Evolutionary conservation across 2,329 filamentous ascomycete species (phyloP), one percentile per base, ranked within the genome.

Genomic region (Neodidymelliopsis sp.): DNA sequence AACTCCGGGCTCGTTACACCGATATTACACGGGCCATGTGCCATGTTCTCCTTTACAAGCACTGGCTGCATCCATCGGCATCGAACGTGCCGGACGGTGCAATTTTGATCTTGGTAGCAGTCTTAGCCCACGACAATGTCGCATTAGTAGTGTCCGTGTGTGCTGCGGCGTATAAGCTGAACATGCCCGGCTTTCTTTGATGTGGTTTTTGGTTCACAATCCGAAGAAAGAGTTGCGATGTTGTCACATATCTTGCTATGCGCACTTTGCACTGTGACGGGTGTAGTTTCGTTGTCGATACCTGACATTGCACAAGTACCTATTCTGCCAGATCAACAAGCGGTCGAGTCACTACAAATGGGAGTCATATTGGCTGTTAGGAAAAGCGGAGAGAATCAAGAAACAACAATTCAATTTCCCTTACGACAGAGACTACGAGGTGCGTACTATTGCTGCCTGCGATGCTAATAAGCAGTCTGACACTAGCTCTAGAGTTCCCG

Each of bases 321-420:
- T 13, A 20, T 49, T n/a, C n/a, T 31, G 8, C 7, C 7, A 2
- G 3, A 18, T 13, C 19, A 31, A 27, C 27, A 37, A 16, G 24
- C 37, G 11, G 33, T 31, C 38, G 30, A 42, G 30, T 15, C 31
- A 11, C 10, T 16, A 10, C 35, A 28, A 11, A n/a, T 27, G 28
- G 27, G 27, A 4, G 38, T 42, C 9, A 16, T 49, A 22, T 16
- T 43, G 11, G 46, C 46, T 4, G 42, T 33, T 23, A 43, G 33
- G 11, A 16, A 33, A 15, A 29, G 22, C 11, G 38, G 52, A 45
- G 25, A 55, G 41, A 22, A 42, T 45, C 8, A 35, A 42, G 40
- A 57, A 56, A 31, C 44, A 38, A 31, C 56, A 44, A 25, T 30
- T 51, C 16, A 65, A 34, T 37, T 67, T 12, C 57, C 57, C 2